Evolutionary conservation across 805 yeast species (phyloP), one percentile per base, ranked within the genome.

Genomic region (Yarrowia keelungensis): DNA sequence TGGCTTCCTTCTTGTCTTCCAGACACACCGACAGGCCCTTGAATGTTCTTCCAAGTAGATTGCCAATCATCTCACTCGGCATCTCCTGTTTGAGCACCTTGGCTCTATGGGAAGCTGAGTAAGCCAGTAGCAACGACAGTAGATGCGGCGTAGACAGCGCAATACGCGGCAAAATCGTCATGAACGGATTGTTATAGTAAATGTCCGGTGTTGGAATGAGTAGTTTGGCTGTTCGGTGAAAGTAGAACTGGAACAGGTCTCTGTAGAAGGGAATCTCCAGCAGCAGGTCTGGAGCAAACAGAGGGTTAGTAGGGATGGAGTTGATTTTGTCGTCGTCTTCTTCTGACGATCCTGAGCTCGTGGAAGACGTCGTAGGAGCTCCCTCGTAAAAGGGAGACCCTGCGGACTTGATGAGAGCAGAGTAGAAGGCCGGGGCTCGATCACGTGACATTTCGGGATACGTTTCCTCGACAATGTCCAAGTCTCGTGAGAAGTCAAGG

Each of bases 121-220:
- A 83, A 0, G 86, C 86, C 38, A 89, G 76, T 14, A 89, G 70
- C 0, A 89, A 79, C 1, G 90, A 82, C 71, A 89, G 76, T 15
- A 89, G 75, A 5, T 80, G 81, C n/a, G 81, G 79, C 0, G 89
- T 84, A 5, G 86, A 84, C 69, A 87, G 79, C 0, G 94, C 92
- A 83, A 90, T 81, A 72, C 84, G 85, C 0, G 95, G 94, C 12
- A 90, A 76, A 8, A 88, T 79, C 12, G 82, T 82, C 70, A 83
- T 83, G 78, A 89, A 89, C 0, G 96, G 96, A 72, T 89, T 87
- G 15, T 84, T 86, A 22, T 77, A 79, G 73, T 87, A 87, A 1
- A 83, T 73, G 8, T 80, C 75, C 10, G 91, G 91, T 0, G 90
- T 87, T 0, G 93, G 92, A 7, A 88, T 90, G 19, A 89, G 80